Evolutionary conservation across 2,329 filamentous ascomycete genomes (phyloP).

Genomic region (Xylariaceae sp.): DNA sequence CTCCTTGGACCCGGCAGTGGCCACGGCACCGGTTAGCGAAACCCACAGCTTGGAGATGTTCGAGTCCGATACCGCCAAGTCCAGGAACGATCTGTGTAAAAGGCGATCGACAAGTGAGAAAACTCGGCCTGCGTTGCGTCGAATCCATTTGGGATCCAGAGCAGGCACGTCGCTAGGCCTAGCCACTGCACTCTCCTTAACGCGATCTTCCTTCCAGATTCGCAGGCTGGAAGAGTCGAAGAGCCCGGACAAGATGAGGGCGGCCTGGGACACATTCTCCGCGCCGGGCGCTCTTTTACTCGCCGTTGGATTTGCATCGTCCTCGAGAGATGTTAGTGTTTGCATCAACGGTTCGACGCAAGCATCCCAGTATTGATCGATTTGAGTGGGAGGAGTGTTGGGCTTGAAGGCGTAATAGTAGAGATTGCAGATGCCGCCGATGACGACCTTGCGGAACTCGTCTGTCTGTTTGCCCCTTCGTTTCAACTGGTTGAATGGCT

Average conservation of each 20-base stretch:
- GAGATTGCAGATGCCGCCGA: constrained; percentile 72
- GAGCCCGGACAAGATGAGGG: constrained; percentile 67
- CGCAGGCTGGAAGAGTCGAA: constrained; percentile 54
- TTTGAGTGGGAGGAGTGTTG: constrained; percentile 54
- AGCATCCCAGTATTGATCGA: constrained; percentile 74
- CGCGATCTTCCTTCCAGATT: constrained; percentile 70
- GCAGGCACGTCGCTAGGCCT: constrained; percentile 72
- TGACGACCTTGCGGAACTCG: constrained; percentile 49
- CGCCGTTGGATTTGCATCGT: constrained; percentile 28
- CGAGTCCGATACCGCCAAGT: constrained; percentile 56
- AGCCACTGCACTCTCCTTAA: constrained; percentile 53
- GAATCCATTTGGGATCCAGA: constrained; percentile 81
- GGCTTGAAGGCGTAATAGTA: constrained; percentile 80
- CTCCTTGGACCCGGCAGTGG: constrained; percentile 72
- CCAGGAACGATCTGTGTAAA: constrained; percentile 56
- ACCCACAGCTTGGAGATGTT: constrained; percentile 51
- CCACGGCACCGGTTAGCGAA: constrained; percentile 56
- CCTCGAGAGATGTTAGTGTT: constrained; percentile 42
- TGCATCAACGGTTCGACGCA: constrained; percentile 62
- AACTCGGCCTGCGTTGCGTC: constrained; percentile 62
- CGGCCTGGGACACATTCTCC: constrained; percentile 52
- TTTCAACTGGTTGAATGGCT: constrained; percentile 66
- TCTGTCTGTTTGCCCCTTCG: constrained; percentile 56
- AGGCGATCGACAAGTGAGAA: constrained; percentile 57
- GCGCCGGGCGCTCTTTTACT: constrained; percentile 33